Conservation (phyloP, 371 early-diverging fungal genomes). For the Saksenaea oblongispora region DNA sequence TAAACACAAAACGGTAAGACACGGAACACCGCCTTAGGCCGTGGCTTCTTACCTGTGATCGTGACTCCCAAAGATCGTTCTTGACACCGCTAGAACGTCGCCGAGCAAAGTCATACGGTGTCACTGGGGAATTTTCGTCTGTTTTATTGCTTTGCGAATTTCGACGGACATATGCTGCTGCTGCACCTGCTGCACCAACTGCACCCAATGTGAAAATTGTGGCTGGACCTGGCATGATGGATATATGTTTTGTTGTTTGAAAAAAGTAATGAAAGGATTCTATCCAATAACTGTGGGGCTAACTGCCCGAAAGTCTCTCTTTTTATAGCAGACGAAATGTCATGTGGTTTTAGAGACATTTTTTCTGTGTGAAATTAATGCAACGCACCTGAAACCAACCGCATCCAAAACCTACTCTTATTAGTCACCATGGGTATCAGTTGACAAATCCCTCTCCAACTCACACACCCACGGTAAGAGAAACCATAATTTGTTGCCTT, state of each 20-base stretch:
- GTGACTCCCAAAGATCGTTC: constrained; percentile 29
- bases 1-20: neutral
- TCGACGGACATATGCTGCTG: constrained; percentile 26
- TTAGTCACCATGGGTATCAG: neutral
- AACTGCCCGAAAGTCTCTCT: neutral
- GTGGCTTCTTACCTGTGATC: constrained; percentile 25
- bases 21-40: neutral
- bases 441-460: neutral
- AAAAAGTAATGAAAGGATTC: neutral
- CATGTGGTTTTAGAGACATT: neutral
- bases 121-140: constrained; percentile 9
- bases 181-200: constrained; percentile 44
- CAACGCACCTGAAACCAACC: neutral
- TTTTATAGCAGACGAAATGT: neutral
- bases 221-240: constrained; percentile 43
- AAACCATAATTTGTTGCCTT: neutral
- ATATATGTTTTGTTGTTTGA: neutral
- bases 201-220: constrained; percentile 48
- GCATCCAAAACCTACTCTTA: neutral
- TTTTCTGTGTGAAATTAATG: constrained; percentile 4
- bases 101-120: constrained; percentile 34
- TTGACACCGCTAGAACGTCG: constrained; percentile 33
- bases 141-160: constrained; percentile 12
- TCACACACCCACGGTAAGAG: neutral
- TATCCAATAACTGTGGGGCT: neutral